These are phyloP conservation scores for Syzygium syzygioides DNA, from an alignment of 441 rosid genomes.

Conservation along the genomic window DNA sequence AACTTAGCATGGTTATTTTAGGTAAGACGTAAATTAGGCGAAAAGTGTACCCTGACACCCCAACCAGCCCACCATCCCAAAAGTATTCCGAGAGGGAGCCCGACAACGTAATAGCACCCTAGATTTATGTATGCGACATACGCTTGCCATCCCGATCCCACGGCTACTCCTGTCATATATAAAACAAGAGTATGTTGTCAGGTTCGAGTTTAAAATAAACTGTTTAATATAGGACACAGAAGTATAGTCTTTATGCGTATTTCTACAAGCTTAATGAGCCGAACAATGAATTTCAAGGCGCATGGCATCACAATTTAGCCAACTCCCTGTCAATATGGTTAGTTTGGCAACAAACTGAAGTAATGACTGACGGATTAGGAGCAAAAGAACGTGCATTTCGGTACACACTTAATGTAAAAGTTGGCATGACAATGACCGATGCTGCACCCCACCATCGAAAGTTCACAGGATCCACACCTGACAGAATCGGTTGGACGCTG, in stretches of 20 bases:
- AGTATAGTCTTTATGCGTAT: not conserved
- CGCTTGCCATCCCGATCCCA: constrained; percentile 83
- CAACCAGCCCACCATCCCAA: constrained; percentile 46
- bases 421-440: not conserved
- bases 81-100: constrained; percentile 60
- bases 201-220: not conserved
- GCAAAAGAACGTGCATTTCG: not conserved
- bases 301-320: not conserved
- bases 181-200: not conserved
- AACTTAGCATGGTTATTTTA: not conserved
- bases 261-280: not conserved
- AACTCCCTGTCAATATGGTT: not conserved
- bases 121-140: constrained; percentile 63
- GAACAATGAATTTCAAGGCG: not conserved
- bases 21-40: not conserved
- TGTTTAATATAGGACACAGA: not conserved
- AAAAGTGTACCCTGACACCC: constrained; percentile 40
- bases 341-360: not conserved
- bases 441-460: not conserved
- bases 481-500: constrained; percentile 71
- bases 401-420: not conserved
- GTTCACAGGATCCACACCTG: constrained; percentile 28
- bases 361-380: not conserved
- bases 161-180: constrained; percentile 51
- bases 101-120: constrained; percentile 61